These are phyloP conservation scores for Echites panduratus DNA, from an alignment of 257 asterid genomes.

Conservation along the genomic window DNA sequence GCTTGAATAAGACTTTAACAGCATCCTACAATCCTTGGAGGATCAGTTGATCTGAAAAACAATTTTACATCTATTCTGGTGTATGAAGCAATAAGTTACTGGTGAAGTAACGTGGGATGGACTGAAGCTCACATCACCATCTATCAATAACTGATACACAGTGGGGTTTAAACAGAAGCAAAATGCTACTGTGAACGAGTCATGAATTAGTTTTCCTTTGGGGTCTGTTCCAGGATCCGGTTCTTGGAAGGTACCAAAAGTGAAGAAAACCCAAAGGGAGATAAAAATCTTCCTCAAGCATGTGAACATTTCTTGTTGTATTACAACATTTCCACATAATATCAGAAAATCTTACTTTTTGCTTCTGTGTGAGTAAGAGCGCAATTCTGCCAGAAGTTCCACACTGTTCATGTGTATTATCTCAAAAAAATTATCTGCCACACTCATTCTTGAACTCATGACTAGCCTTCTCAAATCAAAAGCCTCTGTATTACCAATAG, in stretches of 20 bases:
- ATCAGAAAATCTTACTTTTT: slow-evolving; percentile 36
- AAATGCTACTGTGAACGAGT: not conserved
- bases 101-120: not conserved
- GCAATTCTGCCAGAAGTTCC: slow-evolving; percentile 60
- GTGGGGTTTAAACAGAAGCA: not conserved
- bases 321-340: not conserved
- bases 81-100: not conserved
- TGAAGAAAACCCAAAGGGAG: not conserved
- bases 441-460: slow-evolving; percentile 44
- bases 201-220: not conserved
- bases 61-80: not conserved
- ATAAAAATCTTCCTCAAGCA: not conserved
- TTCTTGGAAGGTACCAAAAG: not conserved
- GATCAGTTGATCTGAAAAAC: not conserved
- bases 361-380: slow-evolving; percentile 36
- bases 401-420: slow-evolving; percentile 39
- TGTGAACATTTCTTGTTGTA: not conserved
- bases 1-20: not conserved
- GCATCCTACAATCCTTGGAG: not conserved
- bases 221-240: not conserved
- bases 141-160: no score
- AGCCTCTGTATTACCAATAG: slow-evolving; percentile 60
- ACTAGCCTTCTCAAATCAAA: slow-evolving; percentile 56
- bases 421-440: slow-evolving; percentile 40
- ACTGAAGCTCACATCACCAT: not conserved